Conservation (phyloP, 1,139 yeast genomes). For the Dujonia santamariae region DNA sequence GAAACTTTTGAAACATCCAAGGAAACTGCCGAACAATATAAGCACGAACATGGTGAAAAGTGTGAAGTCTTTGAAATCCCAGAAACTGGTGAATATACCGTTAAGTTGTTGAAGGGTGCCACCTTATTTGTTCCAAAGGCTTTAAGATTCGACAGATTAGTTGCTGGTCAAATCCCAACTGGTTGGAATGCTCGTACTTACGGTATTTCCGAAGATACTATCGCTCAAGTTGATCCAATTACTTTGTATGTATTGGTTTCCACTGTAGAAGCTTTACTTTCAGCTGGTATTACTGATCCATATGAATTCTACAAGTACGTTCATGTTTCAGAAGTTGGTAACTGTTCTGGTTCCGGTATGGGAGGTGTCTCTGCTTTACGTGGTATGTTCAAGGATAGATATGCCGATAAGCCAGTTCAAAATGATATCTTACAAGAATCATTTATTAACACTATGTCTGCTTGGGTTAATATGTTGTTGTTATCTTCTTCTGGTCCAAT, state of each 20-base stretch:
- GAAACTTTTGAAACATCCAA: conserved; percentile 94
- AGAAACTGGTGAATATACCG: conserved; percentile 90
- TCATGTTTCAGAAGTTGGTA: conserved; percentile 97
- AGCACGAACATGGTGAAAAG: conserved; percentile 88
- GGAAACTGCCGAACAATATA: conserved; percentile 94
- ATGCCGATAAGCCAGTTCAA: conserved; percentile 88
- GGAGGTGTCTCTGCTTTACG: conserved; percentile 97
- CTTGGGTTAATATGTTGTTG: conserved; percentile 98
- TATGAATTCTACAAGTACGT: conserved; percentile 97
- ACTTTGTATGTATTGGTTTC: conserved; percentile 91
- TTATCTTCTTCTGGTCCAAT: conserved; percentile 98
- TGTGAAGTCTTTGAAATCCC: conserved; percentile 89
- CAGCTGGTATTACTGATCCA: conserved; percentile 96
- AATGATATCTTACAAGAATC: conserved; percentile 97
- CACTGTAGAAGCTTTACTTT: conserved; percentile 88
- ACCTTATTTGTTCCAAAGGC: conserved; percentile 92
- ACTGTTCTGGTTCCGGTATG: conserved; percentile 99
- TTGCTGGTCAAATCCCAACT: conserved; percentile 98
- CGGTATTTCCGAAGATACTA: conserved; percentile 92
- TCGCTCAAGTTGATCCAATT: conserved; percentile 92
- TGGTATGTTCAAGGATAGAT: conserved; percentile 97
- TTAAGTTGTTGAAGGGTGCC: conserved; percentile 89
- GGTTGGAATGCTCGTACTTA: conserved; percentile 97
- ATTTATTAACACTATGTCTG: conserved; percentile 97
- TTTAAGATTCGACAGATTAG: conserved; percentile 88